These are phyloP conservation scores for Eucalyptus pumila DNA, from an alignment of 345 rosid species.

Conservation along the genomic window DNA sequence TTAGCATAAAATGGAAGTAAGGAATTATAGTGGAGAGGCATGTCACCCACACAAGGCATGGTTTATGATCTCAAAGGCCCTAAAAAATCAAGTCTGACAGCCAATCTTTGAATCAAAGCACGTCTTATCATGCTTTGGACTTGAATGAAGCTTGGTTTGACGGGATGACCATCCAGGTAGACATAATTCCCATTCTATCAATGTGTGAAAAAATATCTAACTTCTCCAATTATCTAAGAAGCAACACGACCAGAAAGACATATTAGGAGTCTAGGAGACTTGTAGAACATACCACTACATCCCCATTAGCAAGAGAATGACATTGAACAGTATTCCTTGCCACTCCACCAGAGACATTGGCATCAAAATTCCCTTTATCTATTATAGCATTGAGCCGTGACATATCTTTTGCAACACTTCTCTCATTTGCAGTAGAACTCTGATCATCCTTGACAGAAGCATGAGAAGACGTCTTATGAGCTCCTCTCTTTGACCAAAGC, in stretches of 20 bases:
- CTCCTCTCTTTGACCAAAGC: constrained; percentile 74
- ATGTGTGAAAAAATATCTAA: neutral
- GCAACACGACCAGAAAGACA: neutral
- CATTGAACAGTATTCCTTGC: constrained; percentile 72
- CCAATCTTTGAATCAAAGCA: neutral
- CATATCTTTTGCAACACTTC: constrained; percentile 3
- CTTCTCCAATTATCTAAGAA: neutral
- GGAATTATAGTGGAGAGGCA: neutral
- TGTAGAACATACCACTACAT: constrained; percentile 74
- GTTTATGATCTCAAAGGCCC: neutral
- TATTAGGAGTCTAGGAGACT: neutral
- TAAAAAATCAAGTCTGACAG: neutral
- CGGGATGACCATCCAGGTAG: neutral
- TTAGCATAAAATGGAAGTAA: neutral
- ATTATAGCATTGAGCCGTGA: constrained; percentile 44
- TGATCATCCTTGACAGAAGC: constrained; percentile 15
- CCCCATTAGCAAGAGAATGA: constrained; percentile 82
- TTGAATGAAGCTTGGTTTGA: neutral
- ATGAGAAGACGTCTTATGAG: constrained; percentile 12
- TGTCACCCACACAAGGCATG: neutral
- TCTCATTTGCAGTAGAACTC: neutral
- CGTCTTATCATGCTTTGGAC: neutral
- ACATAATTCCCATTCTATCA: neutral
- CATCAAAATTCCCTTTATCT: constrained; percentile 79
- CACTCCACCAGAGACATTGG: constrained; percentile 71